These are phyloP conservation scores for Coffea eugenioides DNA, from an alignment of 257 asterid species.

Conservation along the genomic window DNA sequence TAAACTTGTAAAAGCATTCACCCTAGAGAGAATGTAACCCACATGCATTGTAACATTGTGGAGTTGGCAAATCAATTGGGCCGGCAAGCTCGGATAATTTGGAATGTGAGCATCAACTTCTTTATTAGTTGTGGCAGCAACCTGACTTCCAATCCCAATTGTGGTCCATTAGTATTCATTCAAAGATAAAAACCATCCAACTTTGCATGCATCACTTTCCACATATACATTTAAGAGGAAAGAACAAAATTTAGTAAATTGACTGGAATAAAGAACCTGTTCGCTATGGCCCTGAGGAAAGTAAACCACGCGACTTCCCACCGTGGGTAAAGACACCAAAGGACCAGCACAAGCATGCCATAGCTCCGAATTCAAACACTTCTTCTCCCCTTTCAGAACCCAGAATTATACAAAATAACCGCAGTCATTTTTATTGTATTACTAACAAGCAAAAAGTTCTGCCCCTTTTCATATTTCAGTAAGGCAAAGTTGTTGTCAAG, in stretches of 20 bases:
- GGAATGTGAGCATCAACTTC: constrained; percentile 93
- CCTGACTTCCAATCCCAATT: constrained; percentile 50
- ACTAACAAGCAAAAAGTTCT: background rate
- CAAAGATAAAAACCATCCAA: constrained; percentile 15
- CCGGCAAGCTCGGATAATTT: constrained; percentile 83
- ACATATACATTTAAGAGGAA: constrained; percentile 10
- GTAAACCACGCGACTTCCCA: constrained; percentile 95
- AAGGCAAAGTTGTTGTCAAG: background rate
- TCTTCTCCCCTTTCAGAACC: constrained; percentile 77
- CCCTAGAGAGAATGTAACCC: constrained; percentile 42
- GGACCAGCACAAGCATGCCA: constrained; percentile 99
- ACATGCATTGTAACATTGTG: constrained; percentile 98
- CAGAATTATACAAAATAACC: constrained; percentile 23
- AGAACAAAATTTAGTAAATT: background rate
- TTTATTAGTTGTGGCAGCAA: constrained; percentile 90
- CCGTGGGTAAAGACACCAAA: constrained; percentile 75
- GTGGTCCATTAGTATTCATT: constrained; percentile 26
- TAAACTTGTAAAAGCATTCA: constrained; percentile 14
- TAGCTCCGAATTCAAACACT: constrained; percentile 90
- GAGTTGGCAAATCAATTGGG: constrained; percentile 96
- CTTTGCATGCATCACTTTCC: background rate
- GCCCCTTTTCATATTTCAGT: background rate
- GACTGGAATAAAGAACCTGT: constrained; percentile 53
- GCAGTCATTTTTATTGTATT: constrained; percentile 1
- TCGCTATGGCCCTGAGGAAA: constrained; percentile 99